Evolutionary conservation across 2,329 filamentous ascomycete genomes (phyloP), one percentile per base, ranked within the genome.

Genomic region (Dothideomycetidae sp.): DNA sequence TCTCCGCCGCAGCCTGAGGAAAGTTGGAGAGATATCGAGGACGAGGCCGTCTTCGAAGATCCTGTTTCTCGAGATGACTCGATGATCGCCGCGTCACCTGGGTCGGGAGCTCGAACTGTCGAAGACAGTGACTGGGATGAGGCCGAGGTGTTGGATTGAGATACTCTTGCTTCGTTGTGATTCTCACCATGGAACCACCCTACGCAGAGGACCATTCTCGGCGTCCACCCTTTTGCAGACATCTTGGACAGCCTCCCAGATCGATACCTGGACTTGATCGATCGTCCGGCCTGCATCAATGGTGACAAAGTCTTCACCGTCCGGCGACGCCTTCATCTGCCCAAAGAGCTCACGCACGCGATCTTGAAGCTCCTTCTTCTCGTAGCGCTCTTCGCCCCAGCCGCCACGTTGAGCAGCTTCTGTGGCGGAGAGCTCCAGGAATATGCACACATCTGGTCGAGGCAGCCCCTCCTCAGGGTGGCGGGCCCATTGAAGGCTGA

Each of bases 311-410:
- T 72, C 64, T 18, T 66, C 63, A 16, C 60, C 60, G 41, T 68
- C 64, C 35, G 64, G 62, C 26, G 53, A 50, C 39, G 57, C 48
- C 44, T 66, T 60, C 46, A 78, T 50, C 10, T 62, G 61, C 29
- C 60, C 69, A 56, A 93, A 94, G 34, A 92, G 55, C 44, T 76
- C 70, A 13, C 82, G 64, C 10, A 96, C 90, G 7, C 75, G 70
- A 42, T 69, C 65, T 62, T 98, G 90, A 73, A 93, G 81, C 51
- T 77, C 75, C 42, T 70, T 71, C 54, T 75, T 79, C 62, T 98
- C 90, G 53, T 96, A 98, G 44, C 82, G 69, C 65, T 98, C 90
- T 12, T 69, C 71, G 1, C 90, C 90, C 65, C 78, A 98, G 0
- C 84, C 88, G n/a, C 84, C 85, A 12, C 90, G 68, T 48, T 69